Evolutionary conservation across 768 basidiomycete species (phyloP), one percentile per base, ranked within the genome.

Genomic region (Agrocybe praecox): DNA sequence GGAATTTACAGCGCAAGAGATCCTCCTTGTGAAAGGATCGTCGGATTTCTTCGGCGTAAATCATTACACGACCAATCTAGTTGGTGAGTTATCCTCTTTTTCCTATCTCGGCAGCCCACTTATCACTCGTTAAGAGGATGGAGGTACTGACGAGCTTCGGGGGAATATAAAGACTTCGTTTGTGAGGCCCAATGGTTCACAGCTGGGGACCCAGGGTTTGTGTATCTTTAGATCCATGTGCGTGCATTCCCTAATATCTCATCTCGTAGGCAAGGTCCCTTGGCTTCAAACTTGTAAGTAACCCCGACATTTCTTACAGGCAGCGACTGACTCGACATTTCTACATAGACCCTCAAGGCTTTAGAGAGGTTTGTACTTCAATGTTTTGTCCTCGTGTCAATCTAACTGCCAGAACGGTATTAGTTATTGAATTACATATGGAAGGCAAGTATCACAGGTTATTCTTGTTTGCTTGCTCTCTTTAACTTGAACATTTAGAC

Each of bases 11-110:
- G 57, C 72, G 2, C 84, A 83, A 29, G 84, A 89, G 57, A 53
- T 80, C 17, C 65, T 68, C 1, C 68, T 87, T 17, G 83, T 88
- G 36, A 79, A 81, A 43, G 83, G 82, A 34, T 87, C 84, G 0
- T 84, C 85, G 6, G 87, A 86, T 65, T 88, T 88, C 72, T 85
- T 85, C 62, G 86, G 86, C 6, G 73, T 87, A 70, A 87, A 87
- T 65, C 84, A 84, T 1, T 88, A 88, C 63, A 84, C 85, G 9
- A 85, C 79, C 11, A 82, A 85, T 52, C 71, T 88, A 46, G 77
- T 80, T 66, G 73, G 85, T 86, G 58, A 69, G 82, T 69, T 4
- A 15, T 17, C 19, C 17, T 12, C 9, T 46, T 26, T 21, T n/a
- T 47, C 21, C 18, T 42, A 29, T 12, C 45, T 22, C 23, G 18